Conservation (phyloP, 345 rosid genomes). For the Moricandia arvensis region DNA sequence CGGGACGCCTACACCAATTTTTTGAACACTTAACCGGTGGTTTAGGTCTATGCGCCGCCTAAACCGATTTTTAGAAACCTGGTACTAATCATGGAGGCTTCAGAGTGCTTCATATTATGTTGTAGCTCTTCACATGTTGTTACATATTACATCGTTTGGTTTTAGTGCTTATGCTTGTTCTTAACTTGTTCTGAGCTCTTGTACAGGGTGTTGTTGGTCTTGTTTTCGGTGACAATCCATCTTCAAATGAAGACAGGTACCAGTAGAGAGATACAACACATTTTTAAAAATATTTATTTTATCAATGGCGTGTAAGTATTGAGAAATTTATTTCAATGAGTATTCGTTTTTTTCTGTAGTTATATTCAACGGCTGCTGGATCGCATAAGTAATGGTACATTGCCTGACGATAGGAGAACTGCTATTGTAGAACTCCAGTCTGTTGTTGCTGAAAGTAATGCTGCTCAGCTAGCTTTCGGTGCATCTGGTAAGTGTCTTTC, state of each 20-base stretch:
- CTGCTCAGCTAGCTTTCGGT: constrained; percentile 87
- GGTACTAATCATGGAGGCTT: background rate
- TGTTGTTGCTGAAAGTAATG: constrained; percentile 79
- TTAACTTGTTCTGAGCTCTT: constrained; percentile 21
- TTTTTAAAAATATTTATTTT: too few species aligned
- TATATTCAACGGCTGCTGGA: constrained; percentile 85
- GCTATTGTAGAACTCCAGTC: constrained; percentile 91
- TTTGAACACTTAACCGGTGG: too few species aligned
- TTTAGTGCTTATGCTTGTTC: background rate
- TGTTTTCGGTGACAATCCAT: constrained; percentile 84
- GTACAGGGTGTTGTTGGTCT: constrained; percentile 90
- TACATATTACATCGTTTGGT: background rate
- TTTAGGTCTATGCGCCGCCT: too few species aligned
- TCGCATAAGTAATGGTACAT: constrained; percentile 78
- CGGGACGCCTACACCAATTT: too few species aligned
- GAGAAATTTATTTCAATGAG: background rate
- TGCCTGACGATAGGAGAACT: constrained; percentile 88
- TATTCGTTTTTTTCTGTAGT: constrained; percentile 38
- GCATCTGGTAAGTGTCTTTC: constrained; percentile 60
- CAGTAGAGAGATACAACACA: background rate
- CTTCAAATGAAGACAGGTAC: constrained; percentile 79
- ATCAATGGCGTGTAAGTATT: background rate
- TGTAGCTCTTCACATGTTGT: background rate
- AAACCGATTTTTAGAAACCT: too few species aligned
- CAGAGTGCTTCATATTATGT: background rate